Evolutionary conservation across 352 stramenopile species (phyloP), one percentile per base, ranked within the genome.

Genomic region (Lagenidium giganteum): DNA sequence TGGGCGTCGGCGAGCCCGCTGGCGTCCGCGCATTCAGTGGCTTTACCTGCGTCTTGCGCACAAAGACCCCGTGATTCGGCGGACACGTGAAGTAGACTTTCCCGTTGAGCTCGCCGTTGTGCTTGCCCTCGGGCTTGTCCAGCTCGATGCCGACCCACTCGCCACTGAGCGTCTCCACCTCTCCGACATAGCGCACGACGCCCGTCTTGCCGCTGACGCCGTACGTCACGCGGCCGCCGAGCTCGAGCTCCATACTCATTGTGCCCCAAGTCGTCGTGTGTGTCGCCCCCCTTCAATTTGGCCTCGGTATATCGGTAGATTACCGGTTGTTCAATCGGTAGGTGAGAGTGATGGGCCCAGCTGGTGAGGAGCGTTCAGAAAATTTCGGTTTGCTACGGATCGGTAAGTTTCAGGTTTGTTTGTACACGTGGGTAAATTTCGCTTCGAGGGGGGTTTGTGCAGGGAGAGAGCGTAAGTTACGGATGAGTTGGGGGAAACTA

Each of bases 111-210:
- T 87, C 73, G 43, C 83, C 83, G 43, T 84, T 88, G 72, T 94
- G 88, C 63, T 91, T 91, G 9, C 83, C 83, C 16, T 92, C 78
- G 20, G 80, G 68, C 1, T 54, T 58, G 27, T 92, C 78, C 16
- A 94, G 59, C 52, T 94, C 83, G 23, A 94, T 70, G 20, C 83
- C 83, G 11, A 87, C 66, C 83, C 80, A 94, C 40, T 91, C 78
- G 22, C 83, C 83, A 17, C 64, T 69, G 26, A 83, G 78, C 42
- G 86, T 81, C 20, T 92, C 78, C 21, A 82, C 86, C 52, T 85
- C 65, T 3, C 83, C 80, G 8, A 94, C 40, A 36, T 83, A 94
- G 9, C 78, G 73, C 21, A 94, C 77, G 20, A 83, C 31, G 44
- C 83, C 83, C 2, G 53, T 71, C 60, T 87, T 89, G 27, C 76